Evolutionary conservation across 192 early-diverging fungal species (phyloP).

Genomic region (Rhizoclosmatium sp.): DNA sequence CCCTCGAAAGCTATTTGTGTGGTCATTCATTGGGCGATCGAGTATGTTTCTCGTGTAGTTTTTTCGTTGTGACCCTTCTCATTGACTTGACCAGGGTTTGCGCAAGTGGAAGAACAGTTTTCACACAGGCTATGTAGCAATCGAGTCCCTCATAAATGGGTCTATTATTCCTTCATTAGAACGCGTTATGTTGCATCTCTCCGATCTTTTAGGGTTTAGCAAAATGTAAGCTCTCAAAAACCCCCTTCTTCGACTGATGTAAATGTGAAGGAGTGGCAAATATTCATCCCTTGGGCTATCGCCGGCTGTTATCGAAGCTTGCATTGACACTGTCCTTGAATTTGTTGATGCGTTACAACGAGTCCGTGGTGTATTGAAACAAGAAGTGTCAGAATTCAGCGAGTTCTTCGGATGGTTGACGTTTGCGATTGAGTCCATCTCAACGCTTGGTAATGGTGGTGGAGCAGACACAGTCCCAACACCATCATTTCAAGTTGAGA

Average conservation of each 20-base stretch:
- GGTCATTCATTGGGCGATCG: conserved; percentile 28
- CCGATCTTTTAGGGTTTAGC: conserved; percentile 16
- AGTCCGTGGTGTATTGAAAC: background rate
- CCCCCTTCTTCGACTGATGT: background rate
- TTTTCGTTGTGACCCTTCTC: background rate
- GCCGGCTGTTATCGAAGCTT: background rate
- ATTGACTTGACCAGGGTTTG: conserved; percentile 10
- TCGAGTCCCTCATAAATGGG: conserved; percentile 3
- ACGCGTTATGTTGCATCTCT: conserved; percentile 6
- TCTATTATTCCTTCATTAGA: conserved; percentile 16
- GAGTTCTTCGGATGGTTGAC: conserved; percentile 31
- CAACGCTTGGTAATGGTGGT: background rate
- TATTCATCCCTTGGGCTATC: conserved; percentile 6
- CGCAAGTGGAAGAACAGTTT: conserved; percentile 31
- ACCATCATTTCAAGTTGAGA: conserved; percentile 1
- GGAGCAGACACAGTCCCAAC: background rate
- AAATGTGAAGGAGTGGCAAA: conserved; percentile 1
- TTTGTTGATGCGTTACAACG: background rate
- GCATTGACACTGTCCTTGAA: conserved; percentile 7
- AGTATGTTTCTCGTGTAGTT: background rate
- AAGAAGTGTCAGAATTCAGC: background rate
- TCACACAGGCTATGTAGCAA: conserved; percentile 6
- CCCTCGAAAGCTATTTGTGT: conserved; percentile 33
- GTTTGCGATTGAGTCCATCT: conserved; percentile 27
- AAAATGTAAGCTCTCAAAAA: conserved; percentile 4